Evolutionary conservation across 768 basidiomycete species (phyloP).

Genomic region (Hypsizygus marmoreus): DNA sequence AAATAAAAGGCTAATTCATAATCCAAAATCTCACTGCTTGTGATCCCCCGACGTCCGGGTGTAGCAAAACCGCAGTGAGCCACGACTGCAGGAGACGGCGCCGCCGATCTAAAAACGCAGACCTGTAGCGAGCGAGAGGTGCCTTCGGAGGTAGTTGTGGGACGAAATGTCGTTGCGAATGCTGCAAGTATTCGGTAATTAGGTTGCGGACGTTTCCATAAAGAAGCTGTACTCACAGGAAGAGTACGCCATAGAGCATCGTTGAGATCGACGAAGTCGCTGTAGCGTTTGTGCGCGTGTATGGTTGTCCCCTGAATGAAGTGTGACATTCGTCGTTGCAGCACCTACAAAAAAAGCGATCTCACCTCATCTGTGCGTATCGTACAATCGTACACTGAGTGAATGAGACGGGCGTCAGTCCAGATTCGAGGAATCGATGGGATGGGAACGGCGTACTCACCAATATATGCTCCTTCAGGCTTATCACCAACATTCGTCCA

Average conservation of each 20-base stretch:
- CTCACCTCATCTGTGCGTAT: slow-evolving; percentile 63
- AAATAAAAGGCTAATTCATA: slow-evolving; percentile 34
- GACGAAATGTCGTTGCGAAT: slow-evolving; percentile 45
- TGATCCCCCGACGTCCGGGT: slow-evolving; percentile 69
- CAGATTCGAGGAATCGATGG: too few species aligned
- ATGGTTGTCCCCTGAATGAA: slow-evolving; percentile 55
- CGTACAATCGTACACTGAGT: slow-evolving; percentile 74
- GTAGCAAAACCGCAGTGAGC: slow-evolving; percentile 63
- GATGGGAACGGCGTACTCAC: too few species aligned
- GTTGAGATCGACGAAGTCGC: slow-evolving; percentile 60
- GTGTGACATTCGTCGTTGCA: slow-evolving; percentile 9
- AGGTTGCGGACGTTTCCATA: slow-evolving; percentile 1
- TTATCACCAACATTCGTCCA: slow-evolving; percentile 76
- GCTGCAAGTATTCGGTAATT: slow-evolving; percentile 2
- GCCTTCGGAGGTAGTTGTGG: slow-evolving; percentile 70
- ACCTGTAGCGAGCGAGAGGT: slow-evolving; percentile 65
- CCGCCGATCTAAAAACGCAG: slow-evolving; percentile 66
- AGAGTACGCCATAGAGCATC: slow-evolving; percentile 48
- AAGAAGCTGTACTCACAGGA: slow-evolving; percentile 41
- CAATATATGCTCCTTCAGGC: slow-evolving; percentile 64
- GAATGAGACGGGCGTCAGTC: too few species aligned
- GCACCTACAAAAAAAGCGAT: neutral
- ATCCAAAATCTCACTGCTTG: slow-evolving; percentile 66
- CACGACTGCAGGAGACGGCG: slow-evolving; percentile 64
- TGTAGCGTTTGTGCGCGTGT: slow-evolving; percentile 69